A percentile compares a stretch with the other conserved stretches of the same genome.
phyloP scores from a whole-genome alignment of 2,329 filamentous ascomycete species.

The Fusarium sp. region DNA sequence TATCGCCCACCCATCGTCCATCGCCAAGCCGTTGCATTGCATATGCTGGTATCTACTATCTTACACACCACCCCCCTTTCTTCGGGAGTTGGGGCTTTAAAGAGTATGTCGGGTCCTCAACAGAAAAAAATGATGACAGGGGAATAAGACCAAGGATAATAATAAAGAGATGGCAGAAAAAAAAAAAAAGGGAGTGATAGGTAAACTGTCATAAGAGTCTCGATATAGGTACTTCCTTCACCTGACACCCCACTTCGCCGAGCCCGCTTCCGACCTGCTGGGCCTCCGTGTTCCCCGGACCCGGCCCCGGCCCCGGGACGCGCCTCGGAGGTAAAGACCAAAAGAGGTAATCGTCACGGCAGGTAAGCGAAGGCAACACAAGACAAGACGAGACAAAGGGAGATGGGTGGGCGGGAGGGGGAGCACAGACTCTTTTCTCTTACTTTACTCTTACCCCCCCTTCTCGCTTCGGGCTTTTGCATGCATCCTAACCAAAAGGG shows the following conservation, averaged over 20 bases:
- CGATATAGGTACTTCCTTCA: neutral
- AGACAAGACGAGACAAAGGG: neutral
- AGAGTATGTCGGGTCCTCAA: neutral
- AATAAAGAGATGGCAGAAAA: neutral
- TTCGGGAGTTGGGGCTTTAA: neutral
- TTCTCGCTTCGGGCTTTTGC: neutral
- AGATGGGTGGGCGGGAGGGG: neutral
- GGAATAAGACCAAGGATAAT: neutral
- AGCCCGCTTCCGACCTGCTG: conserved; percentile 20
- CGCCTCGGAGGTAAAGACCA: conserved; percentile 19
- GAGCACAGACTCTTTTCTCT: conserved; percentile 7
- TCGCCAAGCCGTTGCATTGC: conserved; percentile 32
- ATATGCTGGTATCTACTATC: conserved; percentile 2
- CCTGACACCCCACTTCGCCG: neutral
- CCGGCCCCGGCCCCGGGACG: conserved; percentile 20
- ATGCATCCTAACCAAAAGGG: neutral
- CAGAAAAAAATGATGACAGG: neutral
- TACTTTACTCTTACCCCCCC: too few relatives aligned
- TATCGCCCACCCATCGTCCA: conserved; percentile 17
- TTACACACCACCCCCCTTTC: neutral
- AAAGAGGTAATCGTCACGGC: conserved; percentile 26
- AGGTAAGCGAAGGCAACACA: neutral
- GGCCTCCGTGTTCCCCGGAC: conserved; percentile 10
- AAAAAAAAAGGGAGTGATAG: neutral
- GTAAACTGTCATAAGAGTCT: neutral